phyloP scores from a whole-genome alignment of 345 rosid genomes.

The Cardamine resedifolia region DNA sequence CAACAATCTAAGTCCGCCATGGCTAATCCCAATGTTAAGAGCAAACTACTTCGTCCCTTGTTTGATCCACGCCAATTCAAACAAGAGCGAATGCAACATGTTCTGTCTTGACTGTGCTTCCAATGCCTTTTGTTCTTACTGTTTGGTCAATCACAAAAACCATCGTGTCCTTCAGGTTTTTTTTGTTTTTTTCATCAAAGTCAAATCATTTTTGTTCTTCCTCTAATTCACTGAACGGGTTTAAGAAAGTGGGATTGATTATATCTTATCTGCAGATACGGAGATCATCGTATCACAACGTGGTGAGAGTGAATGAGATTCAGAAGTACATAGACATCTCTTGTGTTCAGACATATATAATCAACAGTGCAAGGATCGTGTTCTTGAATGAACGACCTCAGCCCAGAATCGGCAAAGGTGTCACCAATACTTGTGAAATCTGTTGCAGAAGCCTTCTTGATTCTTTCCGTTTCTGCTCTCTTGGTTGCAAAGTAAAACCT shows the following conservation, averaged over 20 bases:
- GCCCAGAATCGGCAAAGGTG: conserved; percentile 92
- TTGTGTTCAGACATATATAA: conserved; percentile 82
- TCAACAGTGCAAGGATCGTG: conserved; percentile 90
- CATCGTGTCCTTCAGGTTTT: conserved; percentile 78
- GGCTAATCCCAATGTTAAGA: conserved; percentile 72
- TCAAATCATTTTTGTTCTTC: neutral
- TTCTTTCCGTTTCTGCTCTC: conserved; percentile 91
- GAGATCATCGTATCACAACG: conserved; percentile 94
- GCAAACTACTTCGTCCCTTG: conserved; percentile 78
- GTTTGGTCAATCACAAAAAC: conserved; percentile 58
- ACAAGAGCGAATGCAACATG: conserved; percentile 84
- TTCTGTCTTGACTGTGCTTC: conserved; percentile 79
- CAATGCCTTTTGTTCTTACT: conserved; percentile 70
- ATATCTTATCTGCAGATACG: conserved; percentile 59
- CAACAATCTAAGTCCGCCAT: conserved; percentile 50
- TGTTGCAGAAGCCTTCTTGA: conserved; percentile 90
- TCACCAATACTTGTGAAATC: conserved; percentile 83
- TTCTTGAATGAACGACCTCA: conserved; percentile 90
- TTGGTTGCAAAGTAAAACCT: conserved; percentile 68
- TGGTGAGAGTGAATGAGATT: conserved; percentile 85
- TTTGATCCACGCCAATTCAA: conserved; percentile 55
- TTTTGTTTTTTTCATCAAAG: neutral
- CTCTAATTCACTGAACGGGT: neutral
- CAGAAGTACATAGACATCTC: conserved; percentile 83
- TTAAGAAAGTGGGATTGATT: neutral